A percentile compares a stretch with the other conserved stretches of the same genome.
Conservation (phyloP, 192 early-diverging fungal species). For the Ramicandelaber brevisporus region DNA sequence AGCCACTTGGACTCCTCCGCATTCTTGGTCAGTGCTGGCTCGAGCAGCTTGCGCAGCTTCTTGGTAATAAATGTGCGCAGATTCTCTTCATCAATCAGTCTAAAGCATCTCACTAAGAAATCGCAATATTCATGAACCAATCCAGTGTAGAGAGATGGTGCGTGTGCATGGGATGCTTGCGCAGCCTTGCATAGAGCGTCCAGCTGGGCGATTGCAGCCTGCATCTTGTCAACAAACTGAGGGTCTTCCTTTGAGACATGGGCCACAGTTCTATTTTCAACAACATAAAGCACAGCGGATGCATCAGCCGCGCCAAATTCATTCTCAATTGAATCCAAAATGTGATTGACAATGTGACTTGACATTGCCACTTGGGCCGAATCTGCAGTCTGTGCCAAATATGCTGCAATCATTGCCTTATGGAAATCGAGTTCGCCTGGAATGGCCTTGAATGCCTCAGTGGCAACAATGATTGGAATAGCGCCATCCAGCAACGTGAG, state of each 20-base stretch:
- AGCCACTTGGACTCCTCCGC: conserved; percentile 11
- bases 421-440: conserved; percentile 51
- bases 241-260: conserved; percentile 25
- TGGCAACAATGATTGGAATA: conserved; percentile 46
- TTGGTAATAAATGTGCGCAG: no score
- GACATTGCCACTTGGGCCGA: conserved; percentile 14
- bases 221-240: conserved; percentile 19
- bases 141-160: no score
- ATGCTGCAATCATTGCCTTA: conserved; percentile 32
- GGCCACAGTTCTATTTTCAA: conserved; percentile 22
- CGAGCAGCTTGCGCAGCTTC: no score
- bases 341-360: neutral
- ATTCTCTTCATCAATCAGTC: no score
- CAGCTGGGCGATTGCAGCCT: no score
- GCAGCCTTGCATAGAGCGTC: no score
- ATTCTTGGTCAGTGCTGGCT: no score
- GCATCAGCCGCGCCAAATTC: conserved; percentile 9
- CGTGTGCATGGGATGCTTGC: no score
- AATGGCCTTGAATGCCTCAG: conserved; percentile 54
- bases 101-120: no score
- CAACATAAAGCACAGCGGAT: conserved; percentile 24
- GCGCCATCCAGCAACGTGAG: conserved; percentile 33
- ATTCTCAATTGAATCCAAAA: conserved; percentile 6
- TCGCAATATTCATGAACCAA: no score
- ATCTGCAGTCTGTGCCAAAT: conserved; percentile 26